phyloP scores from a whole-genome alignment of 495 filamentous ascomycete genomes.

The Penicillium canescens region DNA sequence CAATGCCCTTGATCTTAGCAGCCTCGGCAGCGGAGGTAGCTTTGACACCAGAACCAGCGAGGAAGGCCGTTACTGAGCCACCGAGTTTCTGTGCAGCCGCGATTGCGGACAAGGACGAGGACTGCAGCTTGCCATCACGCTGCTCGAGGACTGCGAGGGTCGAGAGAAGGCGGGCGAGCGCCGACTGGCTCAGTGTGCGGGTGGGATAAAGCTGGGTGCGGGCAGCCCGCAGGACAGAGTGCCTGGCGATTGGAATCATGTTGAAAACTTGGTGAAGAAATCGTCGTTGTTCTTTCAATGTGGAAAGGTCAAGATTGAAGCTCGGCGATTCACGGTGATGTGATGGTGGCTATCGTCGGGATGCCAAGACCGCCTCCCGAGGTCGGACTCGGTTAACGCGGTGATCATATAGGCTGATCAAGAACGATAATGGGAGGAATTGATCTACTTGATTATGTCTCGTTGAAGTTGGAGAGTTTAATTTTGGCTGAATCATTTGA shows the following conservation, averaged over 20 bases:
- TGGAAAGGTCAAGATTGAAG: conserved; percentile 19
- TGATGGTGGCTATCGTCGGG: conserved; percentile 34
- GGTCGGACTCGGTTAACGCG: conserved; percentile 47
- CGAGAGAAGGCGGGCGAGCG: conserved; percentile 73
- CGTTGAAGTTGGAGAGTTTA: not conserved
- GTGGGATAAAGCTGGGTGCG: conserved; percentile 41
- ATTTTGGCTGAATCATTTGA: not conserved
- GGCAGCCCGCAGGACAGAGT: conserved; percentile 49
- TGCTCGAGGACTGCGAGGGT: conserved; percentile 93
- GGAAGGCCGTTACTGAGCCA: conserved; percentile 79
- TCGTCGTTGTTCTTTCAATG: conserved; percentile 11
- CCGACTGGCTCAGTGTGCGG: conserved; percentile 35
- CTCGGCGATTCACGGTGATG: conserved; percentile 33
- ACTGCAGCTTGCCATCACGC: conserved; percentile 81
- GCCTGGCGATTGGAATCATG: conserved; percentile 47
- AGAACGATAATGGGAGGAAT: not conserved
- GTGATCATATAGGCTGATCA: conserved; percentile 23
- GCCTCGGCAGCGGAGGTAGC: conserved; percentile 75
- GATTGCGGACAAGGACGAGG: conserved; percentile 80
- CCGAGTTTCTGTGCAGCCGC: conserved; percentile 86
- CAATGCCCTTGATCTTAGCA: conserved; percentile 83
- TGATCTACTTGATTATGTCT: not conserved
- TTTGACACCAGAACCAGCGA: conserved; percentile 82
- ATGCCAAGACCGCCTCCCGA: conserved; percentile 34
- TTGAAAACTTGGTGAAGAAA: conserved; percentile 9